Base-by-base conservation (phyloP, 805 yeast genomes). In the Wickerhamiella nectarea region DNA sequence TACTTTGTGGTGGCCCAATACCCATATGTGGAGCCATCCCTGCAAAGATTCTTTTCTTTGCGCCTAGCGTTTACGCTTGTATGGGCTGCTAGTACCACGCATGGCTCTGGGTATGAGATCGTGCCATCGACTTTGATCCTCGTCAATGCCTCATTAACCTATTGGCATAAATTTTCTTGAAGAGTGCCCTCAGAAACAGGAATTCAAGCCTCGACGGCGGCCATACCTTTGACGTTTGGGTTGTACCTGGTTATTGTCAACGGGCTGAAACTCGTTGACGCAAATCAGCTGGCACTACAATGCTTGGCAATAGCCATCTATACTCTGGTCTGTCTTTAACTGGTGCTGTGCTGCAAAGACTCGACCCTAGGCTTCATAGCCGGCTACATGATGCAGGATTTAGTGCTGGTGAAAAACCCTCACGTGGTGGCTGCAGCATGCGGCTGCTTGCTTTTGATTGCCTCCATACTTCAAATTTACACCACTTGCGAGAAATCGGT, bases 141-240 rank as follows among this genome's bases (percentile, higher is more conserved):
- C 5, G 14, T 25, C 8, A 26, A 25, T n/a, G 31, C 41, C 8
- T 3, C 12, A 5, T 15, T 11, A 12, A 25, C 24, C 11, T 37
- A 37, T 18, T 37, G 41, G 41, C 26, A 34, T 10, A 37, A 37
- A 18, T 37, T 19, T n/a, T 24, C 41, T 9, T 37, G 41, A 34
- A 25, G 22, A 15, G 26, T 24, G 10, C 14, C 26, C n/a, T 29
- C 26, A 10, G 31, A 25, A 7, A 34, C 31, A 6, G 41, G 41
- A 8, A 18, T 37, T 3, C 41, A 37, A 15, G 41, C 41, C 4
- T 17, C 34, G 4, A 20, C 26, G 6, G 41, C 34, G n/a, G 41
- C 25, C 1, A 22, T 37, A 22, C 41, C 41, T 4, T 15, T 21
- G 17, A 21, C 28, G 3, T 18, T 37, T 17, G 26, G 41, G 4